Evolutionary conservation across 371 early-diverging fungal genomes (phyloP).

Genomic region (Dichotomocladium elegans): DNA sequence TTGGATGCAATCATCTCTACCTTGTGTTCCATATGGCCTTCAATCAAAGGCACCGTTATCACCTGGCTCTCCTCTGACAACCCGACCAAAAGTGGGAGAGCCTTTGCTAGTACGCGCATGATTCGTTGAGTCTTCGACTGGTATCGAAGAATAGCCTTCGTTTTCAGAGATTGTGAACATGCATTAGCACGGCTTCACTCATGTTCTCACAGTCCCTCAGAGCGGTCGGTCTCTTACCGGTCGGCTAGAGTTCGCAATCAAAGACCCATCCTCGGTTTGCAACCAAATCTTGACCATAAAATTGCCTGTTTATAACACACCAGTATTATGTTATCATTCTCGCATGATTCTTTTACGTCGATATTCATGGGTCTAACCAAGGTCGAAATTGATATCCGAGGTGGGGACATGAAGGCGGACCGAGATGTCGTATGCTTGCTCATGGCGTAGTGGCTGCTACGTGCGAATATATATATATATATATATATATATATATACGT

Average conservation of each 20-base stretch:
- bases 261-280: constrained; percentile 43
- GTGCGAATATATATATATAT: no score
- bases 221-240: constrained; percentile 48
- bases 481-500: no score
- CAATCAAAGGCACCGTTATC: constrained; percentile 64
- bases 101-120: constrained; percentile 58
- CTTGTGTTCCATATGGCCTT: constrained; percentile 63
- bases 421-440: constrained; percentile 56
- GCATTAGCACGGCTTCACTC: no score
- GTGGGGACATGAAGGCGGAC: constrained; percentile 78
- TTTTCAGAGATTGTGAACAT: background rate
- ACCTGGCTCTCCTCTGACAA: constrained; percentile 65
- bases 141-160: constrained; percentile 71
- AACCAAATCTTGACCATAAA: constrained; percentile 83
- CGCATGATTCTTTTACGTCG: background rate
- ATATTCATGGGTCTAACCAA: no score
- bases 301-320: constrained; percentile 46
- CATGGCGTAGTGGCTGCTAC: constrained; percentile 23
- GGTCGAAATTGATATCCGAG: constrained; percentile 70
- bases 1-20: constrained; percentile 24
- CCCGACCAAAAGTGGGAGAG: constrained; percentile 68
- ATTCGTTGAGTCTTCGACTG: constrained; percentile 66
- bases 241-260: constrained; percentile 54
- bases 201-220: background rate
- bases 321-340: background rate